These are phyloP conservation scores for Mucor velutinosus DNA, from an alignment of 371 early-diverging fungal genomes.

Conservation along the genomic window DNA sequence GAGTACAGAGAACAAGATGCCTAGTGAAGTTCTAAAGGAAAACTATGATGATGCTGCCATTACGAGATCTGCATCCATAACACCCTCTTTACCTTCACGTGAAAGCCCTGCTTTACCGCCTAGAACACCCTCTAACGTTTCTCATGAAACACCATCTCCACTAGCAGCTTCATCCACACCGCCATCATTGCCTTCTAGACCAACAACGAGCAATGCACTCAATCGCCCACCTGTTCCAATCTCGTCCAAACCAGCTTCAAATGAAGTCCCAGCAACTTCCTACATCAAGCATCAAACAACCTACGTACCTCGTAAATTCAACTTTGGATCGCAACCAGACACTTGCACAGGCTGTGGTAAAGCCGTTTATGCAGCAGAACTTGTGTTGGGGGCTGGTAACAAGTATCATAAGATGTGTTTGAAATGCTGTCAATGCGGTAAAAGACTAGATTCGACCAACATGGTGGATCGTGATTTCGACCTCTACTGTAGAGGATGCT, in stretches of 20 bases:
- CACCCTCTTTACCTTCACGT: conserved; percentile 19
- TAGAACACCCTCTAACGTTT: background rate
- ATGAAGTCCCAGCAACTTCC: conserved; percentile 1
- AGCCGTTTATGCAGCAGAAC: conserved; percentile 52
- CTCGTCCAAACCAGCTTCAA: conserved; percentile 1
- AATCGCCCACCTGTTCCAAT: background rate
- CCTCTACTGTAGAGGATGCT: conserved; percentile 50
- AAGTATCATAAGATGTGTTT: conserved; percentile 53
- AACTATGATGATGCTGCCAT: background rate
- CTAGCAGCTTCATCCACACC: too few species aligned
- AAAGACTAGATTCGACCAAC: conserved; percentile 47
- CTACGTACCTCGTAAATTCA: conserved; percentile 48
- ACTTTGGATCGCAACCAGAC: conserved; percentile 39
- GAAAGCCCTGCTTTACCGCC: conserved; percentile 13
- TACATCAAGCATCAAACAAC: conserved; percentile 27
- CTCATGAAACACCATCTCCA: background rate
- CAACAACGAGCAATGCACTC: background rate
- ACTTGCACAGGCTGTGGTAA: conserved; percentile 49
- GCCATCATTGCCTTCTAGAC: conserved; percentile 1
- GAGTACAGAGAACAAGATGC: conserved; percentile 50
- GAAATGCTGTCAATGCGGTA: conserved; percentile 47
- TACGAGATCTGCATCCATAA: background rate
- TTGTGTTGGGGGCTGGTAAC: conserved; percentile 50
- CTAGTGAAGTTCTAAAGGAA: conserved; percentile 41
- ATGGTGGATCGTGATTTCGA: conserved; percentile 53